Evolutionary conservation across 441 rosid species (phyloP).

Genomic region (Erysimum pusillum): DNA sequence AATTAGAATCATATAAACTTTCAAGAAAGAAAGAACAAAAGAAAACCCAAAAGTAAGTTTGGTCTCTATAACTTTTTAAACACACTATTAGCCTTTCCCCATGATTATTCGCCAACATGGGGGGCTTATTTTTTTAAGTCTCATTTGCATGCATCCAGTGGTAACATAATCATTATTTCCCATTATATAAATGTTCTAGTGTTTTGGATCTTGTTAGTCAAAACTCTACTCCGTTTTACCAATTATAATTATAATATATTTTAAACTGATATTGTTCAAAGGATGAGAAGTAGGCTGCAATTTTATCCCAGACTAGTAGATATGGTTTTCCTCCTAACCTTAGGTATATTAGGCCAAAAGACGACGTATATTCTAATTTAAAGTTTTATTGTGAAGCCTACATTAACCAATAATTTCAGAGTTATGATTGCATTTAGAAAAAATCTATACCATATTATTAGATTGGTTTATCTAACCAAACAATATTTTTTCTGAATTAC

Average conservation of each 20-base stretch:
- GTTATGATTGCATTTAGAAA: constrained; percentile 23
- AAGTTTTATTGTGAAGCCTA: constrained; percentile 26
- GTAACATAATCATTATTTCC: constrained; percentile 50
- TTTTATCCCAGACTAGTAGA: constrained; percentile 32
- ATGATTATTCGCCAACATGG: constrained; percentile 51
- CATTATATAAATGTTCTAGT: constrained; percentile 30
- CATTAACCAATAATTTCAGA: constrained; percentile 16
- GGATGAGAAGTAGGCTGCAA: constrained; percentile 42
- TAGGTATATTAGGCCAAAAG: constrained; percentile 46
- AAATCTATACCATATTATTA: not conserved
- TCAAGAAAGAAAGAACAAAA: constrained; percentile 25
- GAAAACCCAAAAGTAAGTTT: constrained; percentile 36
- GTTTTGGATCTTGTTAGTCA: constrained; percentile 44
- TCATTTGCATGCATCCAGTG: constrained; percentile 53
- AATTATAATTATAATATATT: constrained; percentile 4
- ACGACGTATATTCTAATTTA: not conserved
- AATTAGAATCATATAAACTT: constrained; percentile 20
- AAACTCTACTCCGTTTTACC: constrained; percentile 45
- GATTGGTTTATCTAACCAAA: not conserved
- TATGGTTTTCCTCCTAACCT: constrained; percentile 43
- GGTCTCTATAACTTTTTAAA: constrained; percentile 44
- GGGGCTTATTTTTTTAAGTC: constrained; percentile 45
- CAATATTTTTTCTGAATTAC: not conserved
- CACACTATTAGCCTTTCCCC: constrained; percentile 47
- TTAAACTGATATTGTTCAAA: constrained; percentile 5